These are phyloP conservation scores for Amanita subjunquillea DNA, from an alignment of 768 basidiomycete species.

Conservation along the genomic window DNA sequence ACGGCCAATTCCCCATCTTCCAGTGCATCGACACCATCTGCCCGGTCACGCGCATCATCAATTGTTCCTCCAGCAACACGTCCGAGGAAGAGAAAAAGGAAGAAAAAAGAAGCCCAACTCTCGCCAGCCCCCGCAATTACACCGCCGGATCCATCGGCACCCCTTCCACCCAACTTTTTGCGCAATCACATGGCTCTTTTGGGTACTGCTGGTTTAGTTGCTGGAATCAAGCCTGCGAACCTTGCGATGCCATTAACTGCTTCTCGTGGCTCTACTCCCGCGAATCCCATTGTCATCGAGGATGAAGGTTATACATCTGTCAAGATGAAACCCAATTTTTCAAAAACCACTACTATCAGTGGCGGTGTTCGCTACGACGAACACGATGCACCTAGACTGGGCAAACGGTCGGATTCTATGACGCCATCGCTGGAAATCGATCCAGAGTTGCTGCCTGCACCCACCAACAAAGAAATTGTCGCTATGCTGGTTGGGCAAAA, in stretches of 20 bases:
- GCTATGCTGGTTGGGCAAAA: slow-evolving; percentile 49
- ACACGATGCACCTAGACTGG: slow-evolving; percentile 7
- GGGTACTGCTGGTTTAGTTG: slow-evolving; percentile 63
- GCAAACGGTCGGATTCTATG: slow-evolving; percentile 7
- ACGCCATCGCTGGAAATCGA: slow-evolving; percentile 22
- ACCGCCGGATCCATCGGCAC: slow-evolving; percentile 52
- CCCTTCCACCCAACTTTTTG: slow-evolving; percentile 57
- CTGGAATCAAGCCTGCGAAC: slow-evolving; percentile 49
- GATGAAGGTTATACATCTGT: slow-evolving; percentile 29
- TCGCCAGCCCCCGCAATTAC: slow-evolving; percentile 44
- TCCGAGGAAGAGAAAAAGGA: slow-evolving; percentile 25
- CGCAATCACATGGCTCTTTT: slow-evolving; percentile 66
- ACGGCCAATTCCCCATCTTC: slow-evolving; percentile 12
- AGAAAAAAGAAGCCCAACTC: slow-evolving; percentile 32
- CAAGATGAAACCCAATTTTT: slow-evolving; percentile 4
- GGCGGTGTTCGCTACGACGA: slow-evolving; percentile 2
- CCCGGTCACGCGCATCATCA: slow-evolving; percentile 11
- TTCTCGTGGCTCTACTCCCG: slow-evolving; percentile 39
- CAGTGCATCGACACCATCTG: slow-evolving; percentile 10
- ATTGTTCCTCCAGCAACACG: slow-evolving; percentile 11
- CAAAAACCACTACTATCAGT: neutral
- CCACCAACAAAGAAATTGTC: slow-evolving; percentile 50
- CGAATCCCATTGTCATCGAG: slow-evolving; percentile 65
- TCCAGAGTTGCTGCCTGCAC: slow-evolving; percentile 32
- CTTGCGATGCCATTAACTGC: slow-evolving; percentile 27